Evolutionary conservation across 768 basidiomycete genomes (phyloP).

Genomic region (Tulasnella sp.): DNA sequence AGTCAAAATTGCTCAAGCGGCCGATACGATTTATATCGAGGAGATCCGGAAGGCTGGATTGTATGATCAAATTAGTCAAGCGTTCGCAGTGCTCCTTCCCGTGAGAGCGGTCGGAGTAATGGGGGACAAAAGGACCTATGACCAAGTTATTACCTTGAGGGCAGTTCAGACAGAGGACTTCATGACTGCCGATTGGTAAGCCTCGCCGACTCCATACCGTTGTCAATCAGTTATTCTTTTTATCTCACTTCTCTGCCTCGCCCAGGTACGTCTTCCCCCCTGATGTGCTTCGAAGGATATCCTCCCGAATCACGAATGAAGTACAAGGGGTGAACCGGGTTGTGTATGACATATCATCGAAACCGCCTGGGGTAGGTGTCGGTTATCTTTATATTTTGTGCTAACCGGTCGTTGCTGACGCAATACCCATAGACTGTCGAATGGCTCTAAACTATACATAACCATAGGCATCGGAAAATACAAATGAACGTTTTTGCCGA

Average conservation of each 20-base stretch:
- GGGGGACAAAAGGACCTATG: constrained; percentile 93
- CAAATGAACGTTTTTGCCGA: no score
- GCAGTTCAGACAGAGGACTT: constrained; percentile 98
- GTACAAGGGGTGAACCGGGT: constrained; percentile 93
- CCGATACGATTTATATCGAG: constrained; percentile 93
- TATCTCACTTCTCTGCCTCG: neutral
- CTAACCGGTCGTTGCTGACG: constrained; percentile 1
- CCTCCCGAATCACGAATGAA: constrained; percentile 95
- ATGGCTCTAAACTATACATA: constrained; percentile 22
- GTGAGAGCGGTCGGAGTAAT: constrained; percentile 97
- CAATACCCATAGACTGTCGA: constrained; percentile 25
- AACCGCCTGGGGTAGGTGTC: constrained; percentile 76
- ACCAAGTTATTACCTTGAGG: constrained; percentile 91
- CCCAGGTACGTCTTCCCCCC: constrained; percentile 90
- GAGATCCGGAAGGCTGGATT: constrained; percentile 89
- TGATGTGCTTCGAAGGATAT: constrained; percentile 79
- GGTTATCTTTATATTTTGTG: constrained; percentile 14
- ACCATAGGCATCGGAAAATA: no score
- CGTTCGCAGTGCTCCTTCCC: constrained; percentile 91
- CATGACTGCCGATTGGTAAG: constrained; percentile 98
- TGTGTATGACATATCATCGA: constrained; percentile 92
- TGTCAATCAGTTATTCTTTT: neutral
- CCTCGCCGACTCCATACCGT: neutral
- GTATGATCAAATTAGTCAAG: constrained; percentile 90
- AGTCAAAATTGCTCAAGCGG: constrained; percentile 81